A percentile compares a stretch with the other conserved stretches of the same genome.
These are phyloP conservation scores for Euphorbia celastroides DNA, from an alignment of 441 rosid species.

Conservation along the genomic window DNA sequence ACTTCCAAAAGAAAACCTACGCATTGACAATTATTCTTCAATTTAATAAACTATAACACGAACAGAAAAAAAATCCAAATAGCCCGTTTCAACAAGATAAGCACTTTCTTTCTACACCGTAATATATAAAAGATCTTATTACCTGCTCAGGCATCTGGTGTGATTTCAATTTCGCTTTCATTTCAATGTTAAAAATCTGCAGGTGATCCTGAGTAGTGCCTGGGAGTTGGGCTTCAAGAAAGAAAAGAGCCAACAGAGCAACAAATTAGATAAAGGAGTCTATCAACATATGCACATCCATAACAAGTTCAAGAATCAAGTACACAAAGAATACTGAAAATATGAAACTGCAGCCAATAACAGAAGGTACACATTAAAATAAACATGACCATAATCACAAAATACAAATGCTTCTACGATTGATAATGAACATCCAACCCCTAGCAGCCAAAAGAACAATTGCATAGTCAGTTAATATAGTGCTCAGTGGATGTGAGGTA, in stretches of 20 bases:
- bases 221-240: conserved; percentile 90
- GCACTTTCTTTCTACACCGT: background rate
- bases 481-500: too few relatives aligned
- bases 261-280: conserved; percentile 5
- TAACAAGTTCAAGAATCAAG: background rate
- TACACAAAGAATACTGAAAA: too few relatives aligned
- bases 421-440: too few relatives aligned
- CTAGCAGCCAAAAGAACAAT: too few relatives aligned
- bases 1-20: conserved; percentile 98
- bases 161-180: conserved; percentile 91
- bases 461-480: too few relatives aligned
- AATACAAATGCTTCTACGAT: too few relatives aligned
- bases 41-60: background rate
- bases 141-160: conserved; percentile 99
- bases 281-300: background rate
- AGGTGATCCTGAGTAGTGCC: conserved; percentile 99
- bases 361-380: too few relatives aligned
- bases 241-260: conserved; percentile 4
- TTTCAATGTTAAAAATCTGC: conserved; percentile 97
- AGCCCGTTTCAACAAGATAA: background rate
- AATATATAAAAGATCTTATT: conserved; percentile 8
- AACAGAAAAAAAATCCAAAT: background rate
- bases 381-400: too few relatives aligned
- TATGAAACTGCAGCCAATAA: too few relatives aligned
- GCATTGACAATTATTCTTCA: conserved; percentile 19